Evolutionary conservation across 768 basidiomycete genomes (phyloP).

Genomic region (Trametes elegans): DNA sequence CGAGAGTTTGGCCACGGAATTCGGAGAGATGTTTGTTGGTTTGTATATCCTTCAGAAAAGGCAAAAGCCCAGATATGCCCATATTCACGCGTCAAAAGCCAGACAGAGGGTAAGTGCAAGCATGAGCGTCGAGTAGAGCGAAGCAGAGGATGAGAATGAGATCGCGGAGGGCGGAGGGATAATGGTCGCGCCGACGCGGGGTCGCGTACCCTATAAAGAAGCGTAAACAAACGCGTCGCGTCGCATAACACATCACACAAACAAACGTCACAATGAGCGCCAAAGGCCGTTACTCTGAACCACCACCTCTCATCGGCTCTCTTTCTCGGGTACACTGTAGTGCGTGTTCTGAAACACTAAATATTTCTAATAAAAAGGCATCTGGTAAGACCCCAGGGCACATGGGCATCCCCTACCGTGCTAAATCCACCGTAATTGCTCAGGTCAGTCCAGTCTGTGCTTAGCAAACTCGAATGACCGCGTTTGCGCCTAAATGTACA

Average conservation of each 20-base stretch:
- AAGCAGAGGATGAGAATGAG: not conserved
- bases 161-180: not conserved
- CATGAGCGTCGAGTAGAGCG: not conserved
- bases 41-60: slow-evolving; percentile 89
- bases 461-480: too few relatives aligned
- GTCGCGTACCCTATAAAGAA: slow-evolving; percentile 2
- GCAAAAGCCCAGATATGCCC: slow-evolving; percentile 91
- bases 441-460: too few relatives aligned
- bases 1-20: slow-evolving; percentile 80
- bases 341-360: too few relatives aligned
- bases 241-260: slow-evolving; percentile 12
- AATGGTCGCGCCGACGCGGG: not conserved
- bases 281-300: too few relatives aligned
- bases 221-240: slow-evolving; percentile 20
- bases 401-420: too few relatives aligned
- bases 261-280: slow-evolving; percentile 15
- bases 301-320: too few relatives aligned
- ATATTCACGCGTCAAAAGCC: slow-evolving; percentile 39
- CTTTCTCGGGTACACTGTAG: too few relatives aligned
- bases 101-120: not conserved
- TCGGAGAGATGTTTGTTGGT: slow-evolving; percentile 74
- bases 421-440: too few relatives aligned
- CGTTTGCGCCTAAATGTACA: too few relatives aligned
- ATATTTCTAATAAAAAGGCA: too few relatives aligned
- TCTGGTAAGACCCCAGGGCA: too few relatives aligned